A percentile compares a stretch with the other conserved stretches of the same genome.
Evolutionary conservation across 2,329 filamentous ascomycete genomes (phyloP).

Genomic region (Aspergillus sp.): DNA sequence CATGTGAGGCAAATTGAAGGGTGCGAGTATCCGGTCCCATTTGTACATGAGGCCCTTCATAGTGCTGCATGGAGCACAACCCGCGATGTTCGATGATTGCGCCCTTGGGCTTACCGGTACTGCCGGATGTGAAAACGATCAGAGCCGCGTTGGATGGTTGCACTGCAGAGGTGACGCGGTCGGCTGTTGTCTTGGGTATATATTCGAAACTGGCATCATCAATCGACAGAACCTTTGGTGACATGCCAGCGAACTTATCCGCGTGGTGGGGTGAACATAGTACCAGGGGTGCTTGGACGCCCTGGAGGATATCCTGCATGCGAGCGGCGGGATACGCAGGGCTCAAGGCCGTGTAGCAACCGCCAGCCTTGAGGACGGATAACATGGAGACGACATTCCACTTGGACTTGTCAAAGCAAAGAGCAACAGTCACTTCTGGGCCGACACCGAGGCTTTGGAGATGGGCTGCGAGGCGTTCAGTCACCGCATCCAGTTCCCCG

Average conservation of each 20-base stretch:
- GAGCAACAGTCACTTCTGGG: conserved; percentile 26
- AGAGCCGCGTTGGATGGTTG: conserved; percentile 7
- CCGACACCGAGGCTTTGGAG: conserved; percentile 32
- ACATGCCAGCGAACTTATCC: neutral
- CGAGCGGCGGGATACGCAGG: conserved; percentile 13
- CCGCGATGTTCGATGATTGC: conserved; percentile 6
- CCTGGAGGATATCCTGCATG: conserved; percentile 9
- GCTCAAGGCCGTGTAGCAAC: conserved; percentile 23
- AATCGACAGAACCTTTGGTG: conserved; percentile 2
- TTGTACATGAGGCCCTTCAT: conserved; percentile 3
- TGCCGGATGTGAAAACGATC: conserved; percentile 11
- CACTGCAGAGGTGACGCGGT: neutral
- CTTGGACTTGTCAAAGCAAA: conserved; percentile 29
- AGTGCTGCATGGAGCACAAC: conserved; percentile 9
- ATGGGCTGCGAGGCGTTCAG: conserved; percentile 25
- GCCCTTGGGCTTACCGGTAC: conserved; percentile 11
- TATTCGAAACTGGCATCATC: neutral
- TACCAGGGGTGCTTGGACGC: conserved; percentile 9
- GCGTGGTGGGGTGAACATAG: neutral
- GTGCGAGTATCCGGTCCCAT: conserved; percentile 21
- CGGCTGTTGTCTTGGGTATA: neutral
- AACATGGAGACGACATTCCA: conserved; percentile 29
- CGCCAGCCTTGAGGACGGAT: conserved; percentile 28
- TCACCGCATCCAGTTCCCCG: conserved; percentile 4
- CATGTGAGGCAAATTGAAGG: conserved; percentile 47